Conservation (phyloP, 495 filamentous ascomycete genomes). For the Annulohypoxylon maeteangense region DNA sequence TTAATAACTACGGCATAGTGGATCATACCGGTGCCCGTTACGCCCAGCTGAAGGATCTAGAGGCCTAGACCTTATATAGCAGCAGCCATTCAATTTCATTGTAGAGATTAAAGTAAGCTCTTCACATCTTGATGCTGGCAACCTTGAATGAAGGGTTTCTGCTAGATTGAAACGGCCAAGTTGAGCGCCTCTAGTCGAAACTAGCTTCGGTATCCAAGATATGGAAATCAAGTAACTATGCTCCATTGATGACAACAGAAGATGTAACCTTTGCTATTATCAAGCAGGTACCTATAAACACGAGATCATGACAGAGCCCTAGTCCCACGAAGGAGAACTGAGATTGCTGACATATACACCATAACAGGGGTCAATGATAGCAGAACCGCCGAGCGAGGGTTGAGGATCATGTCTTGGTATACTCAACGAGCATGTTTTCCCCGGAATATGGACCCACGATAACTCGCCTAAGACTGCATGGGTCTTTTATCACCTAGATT, state of each 20-base stretch:
- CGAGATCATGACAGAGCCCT: neutral
- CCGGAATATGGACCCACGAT: neutral
- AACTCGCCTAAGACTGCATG: slow-evolving; percentile 1
- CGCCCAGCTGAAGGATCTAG: neutral
- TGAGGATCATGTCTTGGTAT: slow-evolving; percentile 18
- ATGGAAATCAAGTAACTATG: neutral
- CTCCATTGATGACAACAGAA: neutral
- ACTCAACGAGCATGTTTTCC: neutral
- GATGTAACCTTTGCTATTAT: neutral
- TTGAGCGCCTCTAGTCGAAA: neutral
- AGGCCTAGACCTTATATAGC: neutral
- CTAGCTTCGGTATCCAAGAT: neutral
- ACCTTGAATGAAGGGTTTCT: neutral
- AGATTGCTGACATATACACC: neutral
- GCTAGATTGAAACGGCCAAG: neutral
- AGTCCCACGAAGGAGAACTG: neutral
- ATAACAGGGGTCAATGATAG: neutral
- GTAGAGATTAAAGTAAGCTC: neutral
- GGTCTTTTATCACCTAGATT: slow-evolving; percentile 1
- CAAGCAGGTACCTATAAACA: neutral
- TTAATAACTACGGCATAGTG: neutral
- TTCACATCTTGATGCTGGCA: neutral
- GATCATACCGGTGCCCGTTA: neutral
- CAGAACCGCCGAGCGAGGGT: neutral
- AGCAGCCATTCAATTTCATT: neutral